Percentiles rank a stretch among this genome's conserved stretches.
Evolutionary conservation across 805 yeast genomes (phyloP).

Genomic region (Starmerella bacillaris): DNA sequence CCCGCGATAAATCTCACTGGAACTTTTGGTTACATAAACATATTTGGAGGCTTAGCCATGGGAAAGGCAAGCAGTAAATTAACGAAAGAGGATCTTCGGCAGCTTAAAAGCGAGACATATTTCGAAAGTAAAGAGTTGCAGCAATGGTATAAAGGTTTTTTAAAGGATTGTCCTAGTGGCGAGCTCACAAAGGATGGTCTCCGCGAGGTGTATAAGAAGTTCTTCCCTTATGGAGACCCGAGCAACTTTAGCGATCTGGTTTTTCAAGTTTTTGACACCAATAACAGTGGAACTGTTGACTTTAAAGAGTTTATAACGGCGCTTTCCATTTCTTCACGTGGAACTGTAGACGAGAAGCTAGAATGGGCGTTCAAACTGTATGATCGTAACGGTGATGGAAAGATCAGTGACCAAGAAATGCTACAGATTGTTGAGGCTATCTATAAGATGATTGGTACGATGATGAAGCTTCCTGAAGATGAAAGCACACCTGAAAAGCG

Average conservation of each 20-base stretch:
- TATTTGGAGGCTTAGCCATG: no score
- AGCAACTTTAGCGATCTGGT: conserved; percentile 74
- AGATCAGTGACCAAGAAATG: conserved; percentile 60
- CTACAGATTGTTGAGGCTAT: conserved; percentile 62
- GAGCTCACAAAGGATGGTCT: conserved; percentile 74
- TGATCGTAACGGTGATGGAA: conserved; percentile 67
- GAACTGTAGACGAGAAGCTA: conserved; percentile 65
- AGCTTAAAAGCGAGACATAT: conserved; percentile 67
- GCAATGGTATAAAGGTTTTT: conserved; percentile 95
- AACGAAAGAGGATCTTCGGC: conserved; percentile 73
- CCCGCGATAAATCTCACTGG: no score
- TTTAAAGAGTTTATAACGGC: conserved; percentile 86
- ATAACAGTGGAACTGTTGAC: conserved; percentile 62
- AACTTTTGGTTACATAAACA: no score
- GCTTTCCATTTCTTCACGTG: conserved; percentile 70
- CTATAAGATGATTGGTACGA: conserved; percentile 87
- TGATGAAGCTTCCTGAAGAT: conserved; percentile 75
- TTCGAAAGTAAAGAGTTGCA: conserved; percentile 87
- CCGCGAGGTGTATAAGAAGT: conserved; percentile 81
- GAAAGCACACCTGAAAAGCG: conserved; percentile 84
- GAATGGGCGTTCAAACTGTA: conserved; percentile 80
- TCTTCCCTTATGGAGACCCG: conserved; percentile 97
- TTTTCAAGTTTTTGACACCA: conserved; percentile 75
- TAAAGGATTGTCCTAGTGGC: conserved; percentile 85
- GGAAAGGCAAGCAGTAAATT: conserved; percentile 89